Base-by-base conservation (phyloP, 108 stramenopile species). In the Asterionellopsis glacialis region DNA sequence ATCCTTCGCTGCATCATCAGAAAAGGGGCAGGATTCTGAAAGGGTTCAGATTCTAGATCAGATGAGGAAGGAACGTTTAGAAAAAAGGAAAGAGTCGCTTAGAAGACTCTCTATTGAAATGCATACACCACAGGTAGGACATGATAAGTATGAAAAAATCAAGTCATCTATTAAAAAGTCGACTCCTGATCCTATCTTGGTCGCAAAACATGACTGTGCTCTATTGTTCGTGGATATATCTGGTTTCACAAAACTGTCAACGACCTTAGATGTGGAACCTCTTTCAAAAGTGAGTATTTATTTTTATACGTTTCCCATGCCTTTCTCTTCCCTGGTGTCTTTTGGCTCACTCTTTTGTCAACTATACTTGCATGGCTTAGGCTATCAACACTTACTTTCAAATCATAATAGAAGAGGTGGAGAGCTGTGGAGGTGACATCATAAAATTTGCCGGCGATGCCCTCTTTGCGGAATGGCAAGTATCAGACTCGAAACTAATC, bases 381-480 rank as follows among this genome's bases (percentile, higher is more conserved):
- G 33, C 33, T 33, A 81, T 81, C 39, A 81, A 81, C 47, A 47
- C 27, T 1, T 76, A 74, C 64, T 81, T 76, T 55, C 50, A 73
- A 27, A 43, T 57, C 45, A 73, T 76, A 38, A 49, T 81, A 15
- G 45, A 71, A 11, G 40, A 67, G 19, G 55, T 81, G 16, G 47
- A 14, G 7, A 40, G 22, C 12, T 49, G 51, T 25, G 70, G 59
- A n/a, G 80, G 80, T 28, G 80, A 81, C 15, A 76, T 81, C 5
- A 21, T 76, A 21, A 81, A 81, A 33, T 81, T 77, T 42, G 76
- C 76, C 0, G 80, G 80, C 11, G 80, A 81, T 52, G 80, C 80
- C 1, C 51, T 81, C 42, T 66, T 45, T 65, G 73, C 71, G 14
- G 41, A 66, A 11, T 81, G 76, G 76, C 18, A 41, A 41, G 33